Evolutionary conservation across 192 early-diverging fungal genomes (phyloP), one percentile per base, ranked within the genome.

Genomic region (Backusella luteola): DNA sequence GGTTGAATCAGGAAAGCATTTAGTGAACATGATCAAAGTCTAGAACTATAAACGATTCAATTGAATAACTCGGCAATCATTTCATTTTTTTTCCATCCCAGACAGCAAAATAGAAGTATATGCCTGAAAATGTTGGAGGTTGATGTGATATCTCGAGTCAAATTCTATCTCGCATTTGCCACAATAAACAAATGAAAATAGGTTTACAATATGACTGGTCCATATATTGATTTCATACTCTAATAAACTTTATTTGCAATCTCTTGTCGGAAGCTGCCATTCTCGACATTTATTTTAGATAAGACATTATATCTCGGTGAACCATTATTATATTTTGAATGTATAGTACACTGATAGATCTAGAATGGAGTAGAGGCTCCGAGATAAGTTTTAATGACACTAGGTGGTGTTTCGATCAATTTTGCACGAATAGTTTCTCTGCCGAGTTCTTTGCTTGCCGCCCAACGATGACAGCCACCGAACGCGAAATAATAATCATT

Each of bases 401-500:
- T 39, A 19, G 76, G 69, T 11, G 76, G 76, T 19, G 76, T 77
- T n/a, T 71, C 41, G 9, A 77, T 77, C 34, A 77, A 34, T 21
- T 77, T 77, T 1, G 68, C 76, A 34, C 35, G 29, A 21, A 77
- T 77, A 0, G 69, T 71, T 34, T 70, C 68, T 63, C 49, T 56
- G 1, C 69, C 53, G 1, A 77, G 34, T 34, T 77, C 76, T 71
- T 77, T 77, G n/a, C 69, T 69, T 44, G 76, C 76, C 44, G 68
- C 76, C 76, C 76, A 77, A 8, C 76, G 68, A 66, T 77, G 76
- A 41, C 76, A 77, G 4, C 76, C 76, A 42, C 76, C 76, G 71
- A 77, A 71, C 4, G 69, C 76, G 53, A 77, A 77, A 32, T 77
- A 77, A 34, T 77, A 77, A 35, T 77, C 76, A 34, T 77, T 38